Base-by-base conservation (phyloP, 768 basidiomycete genomes). In the Tylopilus plumbeoviolaceoides region DNA sequence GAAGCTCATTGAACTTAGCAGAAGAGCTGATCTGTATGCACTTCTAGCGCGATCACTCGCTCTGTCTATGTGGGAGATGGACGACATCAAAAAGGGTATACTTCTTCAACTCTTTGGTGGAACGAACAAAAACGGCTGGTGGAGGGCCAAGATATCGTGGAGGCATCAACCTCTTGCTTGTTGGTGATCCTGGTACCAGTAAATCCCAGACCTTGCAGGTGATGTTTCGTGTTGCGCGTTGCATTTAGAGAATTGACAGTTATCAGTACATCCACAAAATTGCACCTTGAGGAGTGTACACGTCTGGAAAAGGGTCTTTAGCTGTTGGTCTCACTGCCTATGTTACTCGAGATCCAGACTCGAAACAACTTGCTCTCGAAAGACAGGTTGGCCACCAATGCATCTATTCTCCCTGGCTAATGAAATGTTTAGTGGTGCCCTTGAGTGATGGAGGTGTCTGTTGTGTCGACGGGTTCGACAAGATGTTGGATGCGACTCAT, bases 11-110 rank as follows among this genome's bases (percentile, higher is more conserved):
- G 82, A 87, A 38, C 78, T 97, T 28, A 88, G 89, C 61, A 70
- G 78, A 56, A 23, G 23, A 23, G 4, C 23, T 23, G 23, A 23
- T 23, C 75, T 98, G 27, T 98, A 98, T 67, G 91, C 92, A 1
- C 73, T 90, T 25, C 77, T 98, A 7, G 74, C 94, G 8, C 76
- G 87, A n/a, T 91, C 88, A 2, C 79, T 99, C 50, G 95, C 95
- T 1, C 97, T 95, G 17, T 89, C 86, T 31, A 95, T 99, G 58
- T 98, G 91, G 86, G 90, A 92, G 68, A 88, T 98, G 90, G 95
- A 98, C 23, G 97, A 98, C 65, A 92, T 98, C 53, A 99, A 99
- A 75, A 98, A 98, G 75, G 97, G 97, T 0, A 97, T 98, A 48
- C 67, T 99, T 54, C 73, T 99, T 31, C 95, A 98, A 69, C 72